Evolutionary conservation across 1,284 basidiomycete genomes (phyloP), one percentile per base, ranked within the genome.

Genomic region (Amylostereum chailletii): DNA sequence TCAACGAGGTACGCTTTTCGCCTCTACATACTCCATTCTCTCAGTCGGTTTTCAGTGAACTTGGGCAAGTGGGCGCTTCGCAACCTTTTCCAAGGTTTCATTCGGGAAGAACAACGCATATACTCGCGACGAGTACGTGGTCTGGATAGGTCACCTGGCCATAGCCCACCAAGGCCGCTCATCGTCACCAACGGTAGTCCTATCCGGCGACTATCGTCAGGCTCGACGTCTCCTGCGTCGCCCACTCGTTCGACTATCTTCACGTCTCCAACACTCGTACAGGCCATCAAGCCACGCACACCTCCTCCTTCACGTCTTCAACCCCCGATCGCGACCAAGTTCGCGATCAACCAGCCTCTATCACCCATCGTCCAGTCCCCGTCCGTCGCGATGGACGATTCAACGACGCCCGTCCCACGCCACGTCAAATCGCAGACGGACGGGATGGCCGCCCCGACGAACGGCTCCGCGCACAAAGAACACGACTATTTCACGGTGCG

Each of bases 31-130:
- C 19, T 19, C 19, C 19, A 19, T 19, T 19, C 19, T 19, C 19
- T 19, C 19, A 19, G 19, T 19, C 19, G 19, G 19, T 19, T 19
- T 19, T 19, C 19, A 90, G 86, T 90, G 54, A 90, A 90, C 62
- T 69, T 90, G 42, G 88, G 86, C 2, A 89, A 86, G 64, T 90
- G 86, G 87, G 77, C 86, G 2, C 64, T 90, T 26, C 72, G 80
- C 31, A 90, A 89, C 60, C 62, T 90, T 4, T 90, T 90, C 60
- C 58, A 78, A 27, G 76, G 74, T 0, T 89, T 90, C 59, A 74
- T 88, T 46, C 71, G 72, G 2, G 86, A 87, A 58, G 77, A 87
- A 57, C 73, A 77, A 50, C 71, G 73, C 8, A 56, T 67, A 0
- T 51, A 56, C 9, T 39, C 60, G 31, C 70, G 71, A n/a, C 67